Evolutionary conservation across 192 early-diverging fungal genomes (phyloP), one percentile per base, ranked within the genome.

Genomic region (Tieghemiomyces parasiticus): DNA sequence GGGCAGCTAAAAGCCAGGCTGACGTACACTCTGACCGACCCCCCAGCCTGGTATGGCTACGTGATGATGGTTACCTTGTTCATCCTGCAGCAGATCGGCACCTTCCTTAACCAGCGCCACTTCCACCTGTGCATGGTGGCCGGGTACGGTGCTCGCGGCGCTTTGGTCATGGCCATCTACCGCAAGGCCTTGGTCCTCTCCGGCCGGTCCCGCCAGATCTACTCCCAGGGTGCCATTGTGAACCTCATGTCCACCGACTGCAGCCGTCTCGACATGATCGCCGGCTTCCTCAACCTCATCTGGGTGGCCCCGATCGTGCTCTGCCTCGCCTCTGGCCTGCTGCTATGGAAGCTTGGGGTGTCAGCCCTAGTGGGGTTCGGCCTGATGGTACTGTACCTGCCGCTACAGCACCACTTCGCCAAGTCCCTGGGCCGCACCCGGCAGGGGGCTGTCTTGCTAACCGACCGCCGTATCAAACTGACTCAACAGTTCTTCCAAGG

Each of bases 401-500:
- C 75, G 4, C 74, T 26, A 63, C 64, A 2, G 60, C 50, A 9
- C 65, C 31, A 19, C 35, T 67, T 29, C 61, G 62, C 0, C 29
- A 61, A 14, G 71, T 38, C 32, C 45, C 63, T 29, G 61, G 60
- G 48, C 32, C 65, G 29, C 28, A 38, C 20, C 61, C 65, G 22
- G 45, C 46, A 4, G 60, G 59, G 19, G 4, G 60, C 3, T 74
- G 68, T 59, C 52, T 65, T 35, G 65, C 61, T 75, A 16, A 87
- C 81, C 13, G 87, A 89, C 60, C 72, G 63, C 28, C 72, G 87
- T 24, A 67, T 79, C n/a, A 74, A 75, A 26, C 62, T 84, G 1
- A 76, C 81, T 61, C 79, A 86, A 59, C 81, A 89, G 61, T 64
- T 90, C 14, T 48, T 84, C 10, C 63, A 70, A n/a, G 69, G 78